Evolutionary conservation across 2,329 filamentous ascomycete species (phyloP), one percentile per base, ranked within the genome.

Genomic region (Botrytis cinerea): DNA sequence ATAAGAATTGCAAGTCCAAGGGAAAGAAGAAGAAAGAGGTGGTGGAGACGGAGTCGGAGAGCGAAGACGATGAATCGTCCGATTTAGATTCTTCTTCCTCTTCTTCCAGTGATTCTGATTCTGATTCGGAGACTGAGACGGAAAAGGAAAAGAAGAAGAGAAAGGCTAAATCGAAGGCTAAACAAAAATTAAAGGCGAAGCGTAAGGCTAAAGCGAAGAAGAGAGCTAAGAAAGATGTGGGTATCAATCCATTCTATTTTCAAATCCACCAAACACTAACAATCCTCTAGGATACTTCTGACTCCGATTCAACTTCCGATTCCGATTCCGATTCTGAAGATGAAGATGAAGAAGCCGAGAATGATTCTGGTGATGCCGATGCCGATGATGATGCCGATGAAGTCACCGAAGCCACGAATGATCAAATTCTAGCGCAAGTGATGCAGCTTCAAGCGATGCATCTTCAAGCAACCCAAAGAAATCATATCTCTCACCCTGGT

Each of bases 181-280:
- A 82, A 71, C 78, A 80, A 73, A 79, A 77, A 70, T 74, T 76
- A 22, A 79, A 79, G 71, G 78, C 79, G 12, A 81, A 81, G 76
- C 77, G 78, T 69, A 85, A 84, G 75, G 75, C 78, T 6, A 84
- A 83, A 78, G 82, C 81, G 60, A 85, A 83, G 78, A 78, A 80
- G 61, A 83, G 82, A 73, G 76, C 81, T 12, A 81, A 78, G 70
- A 80, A 82, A 78, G 78, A 78, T 76, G 74, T 81, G 77, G 48
- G 38, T 70, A 71, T 63, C 70, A 35, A 63, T 63, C 66, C 66
- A 16, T 61, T 66, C 54, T 12, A 62, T 61, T 61, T 35, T 64
- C 18, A 46, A 57, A 63, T 57, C 54, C 66, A 38, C 54, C 5
- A 45, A 18, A 32, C 70, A 45, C 74, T 79, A 71, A 78, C 54